Conservation (phyloP, 2,329 filamentous ascomycete species). For the Huntiella omanensis region DNA sequence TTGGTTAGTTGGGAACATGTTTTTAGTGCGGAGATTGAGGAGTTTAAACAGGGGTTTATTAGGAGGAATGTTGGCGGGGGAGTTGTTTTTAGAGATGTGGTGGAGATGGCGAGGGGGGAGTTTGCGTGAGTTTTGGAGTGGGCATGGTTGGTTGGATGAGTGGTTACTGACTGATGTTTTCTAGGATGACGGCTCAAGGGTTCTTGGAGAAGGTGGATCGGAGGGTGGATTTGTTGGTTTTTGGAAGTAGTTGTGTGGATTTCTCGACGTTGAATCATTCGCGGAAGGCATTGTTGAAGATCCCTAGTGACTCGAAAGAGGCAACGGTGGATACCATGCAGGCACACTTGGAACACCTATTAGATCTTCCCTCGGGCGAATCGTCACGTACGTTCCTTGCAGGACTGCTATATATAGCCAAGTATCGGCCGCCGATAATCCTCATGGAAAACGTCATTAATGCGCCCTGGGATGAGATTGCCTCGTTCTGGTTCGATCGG, state of each 20-base stretch:
- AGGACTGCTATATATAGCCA: constrained; percentile 36
- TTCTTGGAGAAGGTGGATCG: constrained; percentile 34
- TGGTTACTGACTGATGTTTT: background rate
- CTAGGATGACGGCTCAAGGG: constrained; percentile 48
- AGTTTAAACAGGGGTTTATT: constrained; percentile 46
- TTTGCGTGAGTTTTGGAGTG: constrained; percentile 34
- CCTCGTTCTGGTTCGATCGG: constrained; percentile 20
- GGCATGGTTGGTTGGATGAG: too few relatives aligned
- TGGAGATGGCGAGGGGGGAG: constrained; percentile 28
- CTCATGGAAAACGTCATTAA: constrained; percentile 52
- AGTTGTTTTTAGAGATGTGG: constrained; percentile 39
- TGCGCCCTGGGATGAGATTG: constrained; percentile 39
- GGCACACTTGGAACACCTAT: constrained; percentile 24
- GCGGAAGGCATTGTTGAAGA: constrained; percentile 21
- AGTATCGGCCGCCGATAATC: constrained; percentile 40
- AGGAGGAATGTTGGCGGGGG: constrained; percentile 33
- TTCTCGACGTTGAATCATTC: constrained; percentile 44
- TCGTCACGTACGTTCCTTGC: constrained; percentile 46
- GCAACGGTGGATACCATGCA: constrained; percentile 28
- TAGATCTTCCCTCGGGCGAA: constrained; percentile 44
- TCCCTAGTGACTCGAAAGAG: constrained; percentile 14
- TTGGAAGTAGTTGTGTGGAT: constrained; percentile 60
- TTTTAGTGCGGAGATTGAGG: constrained; percentile 45
- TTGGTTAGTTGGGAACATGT: constrained; percentile 31
- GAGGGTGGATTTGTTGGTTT: constrained; percentile 45